A percentile compares a stretch with the other conserved stretches of the same genome.
Conservation (phyloP, 345 rosid species). For the Viola odorata region DNA sequence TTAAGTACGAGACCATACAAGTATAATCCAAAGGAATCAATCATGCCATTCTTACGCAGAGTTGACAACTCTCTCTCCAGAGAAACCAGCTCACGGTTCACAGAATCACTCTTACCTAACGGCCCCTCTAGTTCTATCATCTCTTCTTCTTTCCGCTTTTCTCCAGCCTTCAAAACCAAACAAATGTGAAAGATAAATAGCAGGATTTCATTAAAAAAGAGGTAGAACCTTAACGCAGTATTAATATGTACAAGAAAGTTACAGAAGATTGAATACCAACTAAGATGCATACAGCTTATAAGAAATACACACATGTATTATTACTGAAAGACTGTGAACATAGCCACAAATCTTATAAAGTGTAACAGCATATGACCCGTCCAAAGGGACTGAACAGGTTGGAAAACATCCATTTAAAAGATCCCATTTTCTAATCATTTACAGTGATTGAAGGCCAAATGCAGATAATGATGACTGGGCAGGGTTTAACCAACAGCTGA, state of each 20-base stretch:
- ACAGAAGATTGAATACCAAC: not conserved
- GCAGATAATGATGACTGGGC: no score
- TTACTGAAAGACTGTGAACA: not conserved
- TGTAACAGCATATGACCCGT: no score
- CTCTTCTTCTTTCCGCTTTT: constrained; percentile 95
- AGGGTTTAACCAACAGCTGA: no score
- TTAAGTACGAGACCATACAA: constrained; percentile 86
- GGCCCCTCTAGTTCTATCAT: constrained; percentile 87
- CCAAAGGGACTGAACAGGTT: no score
- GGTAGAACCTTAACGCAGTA: not conserved
- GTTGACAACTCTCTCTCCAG: constrained; percentile 76
- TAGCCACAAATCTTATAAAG: no score
- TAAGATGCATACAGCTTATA: not conserved
- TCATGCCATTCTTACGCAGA: constrained; percentile 57
- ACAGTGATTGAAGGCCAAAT: no score
- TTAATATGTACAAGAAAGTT: not conserved
- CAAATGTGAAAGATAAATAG: not conserved
- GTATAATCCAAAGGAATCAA: constrained; percentile 84
- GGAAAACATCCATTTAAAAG: no score
- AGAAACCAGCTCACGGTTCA: constrained; percentile 67
- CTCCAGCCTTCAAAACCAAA: constrained; percentile 66
- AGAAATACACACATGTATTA: not conserved
- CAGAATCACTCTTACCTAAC: constrained; percentile 68
- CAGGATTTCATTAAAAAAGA: not conserved
- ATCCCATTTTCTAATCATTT: no score